Base-by-base conservation (phyloP, 768 basidiomycete species). In the Agrocybe chaxingu region DNA sequence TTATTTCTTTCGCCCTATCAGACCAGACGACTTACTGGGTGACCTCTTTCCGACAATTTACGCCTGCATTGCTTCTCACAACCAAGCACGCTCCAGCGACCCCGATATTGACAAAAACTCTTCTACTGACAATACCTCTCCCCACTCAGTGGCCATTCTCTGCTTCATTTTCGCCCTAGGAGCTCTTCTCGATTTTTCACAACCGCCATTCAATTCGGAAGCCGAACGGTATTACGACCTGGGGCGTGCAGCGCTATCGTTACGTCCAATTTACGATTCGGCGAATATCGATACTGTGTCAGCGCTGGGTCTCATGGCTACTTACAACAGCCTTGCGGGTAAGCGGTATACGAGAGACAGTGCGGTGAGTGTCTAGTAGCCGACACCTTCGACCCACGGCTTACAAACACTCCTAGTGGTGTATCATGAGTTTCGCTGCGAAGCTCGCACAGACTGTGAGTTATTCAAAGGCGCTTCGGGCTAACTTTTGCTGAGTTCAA, bases 121-220 rank as follows among this genome's bases (percentile, higher is more conserved):
- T 0, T 51, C 42, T 35, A 50, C 33, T 35, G 36, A 3, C 19
- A 43, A 49, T 8, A 47, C 65, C 8, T 58, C 66, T 19, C 68
- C 78, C 1, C 87, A 83, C 61, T 70, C 72, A 7, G 71, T 85
- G 19, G 77, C 81, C 0, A 72, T 75, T 32, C 51, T 81, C 24
- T 85, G 72, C 64, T 82, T 85, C 63, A 56, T 84, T 16, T 75
- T 86, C 39, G 80, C 84, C 1, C 72, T 85, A 8, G 84, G 84
- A 1, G 80, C 79, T 6, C 66, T 85, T n/a, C 66, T 85, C 36
- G 83, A 85, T 53, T 62, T 81, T 19, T 66, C 69, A 24, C 66
- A 76, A 4, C 55, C 69, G 3, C 74, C 82, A 0, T 85, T 79
- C 51, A 81, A 75, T 19, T 62, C 79, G 9, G 81, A 85, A 48